A percentile compares a stretch with the other conserved stretches of the same genome.
Evolutionary conservation across 2,329 filamentous ascomycete species (phyloP).

Genomic region (Fusarium tjaetaba): DNA sequence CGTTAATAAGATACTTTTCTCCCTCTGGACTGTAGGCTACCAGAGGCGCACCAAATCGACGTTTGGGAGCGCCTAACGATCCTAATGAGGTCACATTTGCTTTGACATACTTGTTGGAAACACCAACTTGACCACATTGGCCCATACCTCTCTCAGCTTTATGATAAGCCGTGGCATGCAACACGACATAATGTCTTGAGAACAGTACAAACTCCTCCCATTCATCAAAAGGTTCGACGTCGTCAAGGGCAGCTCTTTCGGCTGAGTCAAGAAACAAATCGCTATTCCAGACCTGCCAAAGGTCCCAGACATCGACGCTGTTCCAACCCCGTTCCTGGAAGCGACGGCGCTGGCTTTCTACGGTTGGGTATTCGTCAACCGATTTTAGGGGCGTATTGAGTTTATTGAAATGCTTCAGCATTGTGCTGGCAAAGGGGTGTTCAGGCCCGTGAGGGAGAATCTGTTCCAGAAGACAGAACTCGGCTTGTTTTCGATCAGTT

Average conservation of each 20-base stretch:
- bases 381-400: constrained; percentile 81
- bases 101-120: background rate
- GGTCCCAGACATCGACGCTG: constrained; percentile 68
- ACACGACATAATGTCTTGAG: constrained; percentile 82
- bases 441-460: constrained; percentile 79
- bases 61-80: constrained; percentile 46
- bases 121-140: background rate
- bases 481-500: constrained; percentile 52
- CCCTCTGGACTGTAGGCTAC: constrained; percentile 51
- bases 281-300: constrained; percentile 87
- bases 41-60: constrained; percentile 70
- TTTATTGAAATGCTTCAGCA: constrained; percentile 86
- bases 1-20: constrained; percentile 56
- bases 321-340: constrained; percentile 78
- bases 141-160: background rate
- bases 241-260: constrained; percentile 71
- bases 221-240: constrained; percentile 88
- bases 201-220: constrained; percentile 96
- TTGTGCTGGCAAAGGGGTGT: constrained; percentile 87
- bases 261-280: constrained; percentile 69
- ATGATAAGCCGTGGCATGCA: constrained; percentile 62
- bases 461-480: constrained; percentile 89
- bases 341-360: constrained; percentile 72
- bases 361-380: constrained; percentile 73
- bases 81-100: constrained; percentile 21